Base-by-base conservation (phyloP, 768 basidiomycete species). In the Nidularia pulvinata region DNA sequence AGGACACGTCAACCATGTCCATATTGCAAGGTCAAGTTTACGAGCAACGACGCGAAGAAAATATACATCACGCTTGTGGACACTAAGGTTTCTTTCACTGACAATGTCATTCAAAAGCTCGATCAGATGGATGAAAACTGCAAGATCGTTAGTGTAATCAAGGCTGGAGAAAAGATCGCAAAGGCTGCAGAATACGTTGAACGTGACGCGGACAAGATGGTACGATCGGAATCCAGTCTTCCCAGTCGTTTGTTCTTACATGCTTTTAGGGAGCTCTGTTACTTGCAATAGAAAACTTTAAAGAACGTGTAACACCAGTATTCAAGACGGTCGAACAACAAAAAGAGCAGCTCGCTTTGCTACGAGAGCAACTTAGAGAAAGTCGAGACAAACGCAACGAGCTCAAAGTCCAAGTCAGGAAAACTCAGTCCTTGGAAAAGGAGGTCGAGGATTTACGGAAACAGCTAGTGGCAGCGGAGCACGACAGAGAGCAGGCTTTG, bases 61-160 rank as follows among this genome's bases (percentile, higher is more conserved):
- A 46, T 46, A 9, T 46, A 58, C 50, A 52, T 69, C 39, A 64
- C 67, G 42, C 58, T 69, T 39, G 65, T 65, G 14, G 69, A 65
- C 53, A 52, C 60, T 10, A 57, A 62, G 11, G 58, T 55, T 4
- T 57, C 64, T 4, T 55, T 65, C 19, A 58, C 56, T 16, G 57
- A 51, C 11, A 59, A 46, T 30, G 54, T 74, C 5, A 60, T 70
- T 6, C 67, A 77, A 6, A 69, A 70, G 1, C 51, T 78, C 19
- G 55, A 56, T 2, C 58, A 65, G 48, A 76, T 78, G 69, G 65
- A 69, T 48, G 43, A 60, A 10, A 55, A 67, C 34, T 60, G 75
- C 4, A 69, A 69, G 22, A 32, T 69, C 6, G 58, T 68, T 34
- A 78, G 71, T 43, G 69, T 79, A 14, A 61, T 64, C 54, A 71